Conservation (phyloP, 768 basidiomycete genomes). For the Collybia sordida region DNA sequence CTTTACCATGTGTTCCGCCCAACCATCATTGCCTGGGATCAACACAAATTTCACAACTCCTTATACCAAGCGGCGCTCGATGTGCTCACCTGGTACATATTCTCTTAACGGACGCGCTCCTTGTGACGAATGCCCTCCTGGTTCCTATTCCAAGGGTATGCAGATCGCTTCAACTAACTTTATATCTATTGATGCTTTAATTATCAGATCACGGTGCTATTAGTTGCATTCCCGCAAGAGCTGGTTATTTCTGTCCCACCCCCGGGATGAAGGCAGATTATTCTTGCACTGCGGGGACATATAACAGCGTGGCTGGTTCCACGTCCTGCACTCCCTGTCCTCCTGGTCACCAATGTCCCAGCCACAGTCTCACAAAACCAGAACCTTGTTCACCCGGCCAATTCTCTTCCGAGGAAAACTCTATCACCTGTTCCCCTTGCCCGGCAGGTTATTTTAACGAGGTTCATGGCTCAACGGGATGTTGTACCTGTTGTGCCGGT, state of each 20-base stretch:
- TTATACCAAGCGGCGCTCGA: not conserved
- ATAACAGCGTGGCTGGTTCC: slow-evolving; percentile 5
- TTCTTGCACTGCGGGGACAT: slow-evolving; percentile 18
- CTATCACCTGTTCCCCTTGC: slow-evolving; percentile 17
- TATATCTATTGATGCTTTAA: not conserved
- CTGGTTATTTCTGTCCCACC: slow-evolving; percentile 7
- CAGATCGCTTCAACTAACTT: not conserved
- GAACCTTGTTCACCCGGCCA: slow-evolving; percentile 23
- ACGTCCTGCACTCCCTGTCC: slow-evolving; percentile 13
- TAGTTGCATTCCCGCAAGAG: slow-evolving; percentile 12
- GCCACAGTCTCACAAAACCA: slow-evolving; percentile 14
- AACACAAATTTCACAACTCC: not conserved
- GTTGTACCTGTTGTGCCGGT: slow-evolving; percentile 25
- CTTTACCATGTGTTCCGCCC: not conserved
- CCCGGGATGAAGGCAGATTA: slow-evolving; percentile 8
- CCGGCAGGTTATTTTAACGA: slow-evolving; percentile 23
- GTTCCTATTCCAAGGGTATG: slow-evolving; percentile 18
- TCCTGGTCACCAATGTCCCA: slow-evolving; percentile 21
- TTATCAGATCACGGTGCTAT: slow-evolving; percentile 12
- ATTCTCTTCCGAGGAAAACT: slow-evolving; percentile 19
- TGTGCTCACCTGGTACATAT: slow-evolving; percentile 19
- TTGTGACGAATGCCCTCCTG: slow-evolving; percentile 17
- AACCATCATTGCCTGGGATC: not conserved
- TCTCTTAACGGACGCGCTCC: slow-evolving; percentile 13
- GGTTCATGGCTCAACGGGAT: slow-evolving; percentile 21